Base-by-base conservation (phyloP, 208 protist genomes). In the Naegleria lovaniensis region DNA sequence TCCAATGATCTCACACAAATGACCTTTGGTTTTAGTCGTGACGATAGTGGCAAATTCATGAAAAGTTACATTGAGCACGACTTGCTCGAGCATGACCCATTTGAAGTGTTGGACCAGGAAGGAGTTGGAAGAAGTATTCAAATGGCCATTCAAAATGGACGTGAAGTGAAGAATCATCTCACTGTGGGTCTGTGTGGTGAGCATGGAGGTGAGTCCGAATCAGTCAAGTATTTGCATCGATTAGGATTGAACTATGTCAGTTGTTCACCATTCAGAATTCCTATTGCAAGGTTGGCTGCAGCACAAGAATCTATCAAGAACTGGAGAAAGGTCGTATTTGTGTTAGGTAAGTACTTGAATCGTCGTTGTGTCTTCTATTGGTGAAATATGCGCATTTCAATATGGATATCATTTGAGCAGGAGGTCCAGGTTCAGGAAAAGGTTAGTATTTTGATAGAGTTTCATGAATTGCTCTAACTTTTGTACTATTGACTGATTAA, bases 1-100 rank as follows among this genome's bases (percentile, higher is more conserved):
- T 99, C 97, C 76, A 99, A 99, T 94, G 98, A 99, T 90, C 94
- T 99, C 67, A 98, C 97, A 76, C 97, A 99, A 94, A 98, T 97
- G 95, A 98, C 97, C 90, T 98, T 97, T 91, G 97, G 97, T 91
- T 98, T 98, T 94, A 99, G 97, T 19, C 96, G 98, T 90, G 98
- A 99, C 94, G 98, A 99, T 92, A 93, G 96, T 59, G 96, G 93
- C 43, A 93, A 94, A 84, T 99, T 99, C 96, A 93, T 99, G 90
- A 92, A 94, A 86, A 93, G 95, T 89, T 99, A 99, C 92, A 91
- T 96, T 91, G 94, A 98, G 40, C 89, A 96, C 41, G 96, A 94
- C 85, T 96, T 99, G 93, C 97, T 97, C 94, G 84, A 92, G 88
- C 91, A 92, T 90, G 97, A 99, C 93, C 97, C 97, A 87, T 99